Evolutionary conservation across 148 eudicot genomes (phyloP).

Genomic region (Fagopyrum tataricum): DNA sequence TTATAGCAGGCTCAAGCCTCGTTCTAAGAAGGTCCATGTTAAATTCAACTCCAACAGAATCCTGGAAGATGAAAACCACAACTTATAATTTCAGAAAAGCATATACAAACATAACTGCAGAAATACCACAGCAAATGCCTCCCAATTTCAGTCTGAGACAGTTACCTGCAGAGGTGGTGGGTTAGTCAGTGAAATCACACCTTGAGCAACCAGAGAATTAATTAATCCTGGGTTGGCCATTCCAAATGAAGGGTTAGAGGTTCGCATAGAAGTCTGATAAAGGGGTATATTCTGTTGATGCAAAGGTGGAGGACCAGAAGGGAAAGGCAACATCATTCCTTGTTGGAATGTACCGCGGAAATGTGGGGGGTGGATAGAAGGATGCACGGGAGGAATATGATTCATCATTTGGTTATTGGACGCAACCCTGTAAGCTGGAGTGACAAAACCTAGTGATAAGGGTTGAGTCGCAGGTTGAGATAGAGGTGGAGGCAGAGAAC

Average conservation of each 20-base stretch:
- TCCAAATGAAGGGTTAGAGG: conserved; percentile 39
- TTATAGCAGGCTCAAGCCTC: conserved; percentile 68
- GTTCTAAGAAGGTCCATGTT: conserved; percentile 67
- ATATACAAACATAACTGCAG: neutral
- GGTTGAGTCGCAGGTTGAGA: conserved; percentile 23
- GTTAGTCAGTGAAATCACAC: conserved; percentile 59
- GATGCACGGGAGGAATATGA: conserved; percentile 24
- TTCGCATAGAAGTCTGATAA: conserved; percentile 35
- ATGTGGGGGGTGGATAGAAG: conserved; percentile 39
- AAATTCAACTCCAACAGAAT: conserved; percentile 75
- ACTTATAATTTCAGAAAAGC: neutral
- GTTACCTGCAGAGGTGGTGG: conserved; percentile 55
- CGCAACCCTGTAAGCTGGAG: conserved; percentile 11
- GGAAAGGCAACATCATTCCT: conserved; percentile 33
- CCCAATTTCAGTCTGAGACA: neutral
- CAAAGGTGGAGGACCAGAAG: conserved; percentile 38
- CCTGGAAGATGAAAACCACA: conserved; percentile 26
- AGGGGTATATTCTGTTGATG: conserved; percentile 32
- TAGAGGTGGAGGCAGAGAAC: conserved; percentile 11
- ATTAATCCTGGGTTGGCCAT: conserved; percentile 48
- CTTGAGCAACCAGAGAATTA: conserved; percentile 72
- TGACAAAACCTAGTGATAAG: conserved; percentile 40
- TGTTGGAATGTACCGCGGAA: conserved; percentile 32
- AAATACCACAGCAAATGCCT: neutral
- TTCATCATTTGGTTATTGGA: conserved; percentile 22